Evolutionary conservation across 805 yeast genomes (phyloP).

Genomic region (Saturnispora zaruensis): DNA sequence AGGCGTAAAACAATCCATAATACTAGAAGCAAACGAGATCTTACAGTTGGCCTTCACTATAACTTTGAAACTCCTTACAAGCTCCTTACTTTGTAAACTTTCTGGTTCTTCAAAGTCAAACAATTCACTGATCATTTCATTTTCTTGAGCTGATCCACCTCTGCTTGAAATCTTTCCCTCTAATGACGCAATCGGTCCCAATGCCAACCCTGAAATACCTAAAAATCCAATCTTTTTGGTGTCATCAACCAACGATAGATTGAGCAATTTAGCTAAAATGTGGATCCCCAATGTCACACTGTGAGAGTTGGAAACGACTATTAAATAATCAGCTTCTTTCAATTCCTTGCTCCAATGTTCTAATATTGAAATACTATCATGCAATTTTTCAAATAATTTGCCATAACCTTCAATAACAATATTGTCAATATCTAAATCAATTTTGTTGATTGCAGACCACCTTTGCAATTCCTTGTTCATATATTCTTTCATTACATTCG

Average conservation of each 20-base stretch:
- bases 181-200: constrained; percentile 84
- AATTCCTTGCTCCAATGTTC: constrained; percentile 58
- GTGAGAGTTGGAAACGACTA: constrained; percentile 86
- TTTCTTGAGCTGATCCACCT: constrained; percentile 69
- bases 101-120: constrained; percentile 79
- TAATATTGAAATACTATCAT: constrained; percentile 58
- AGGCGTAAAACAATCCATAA: constrained; percentile 88
- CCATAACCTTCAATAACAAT: constrained; percentile 93
- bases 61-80: constrained; percentile 55
- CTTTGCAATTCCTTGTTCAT: constrained; percentile 64
- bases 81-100: constrained; percentile 59
- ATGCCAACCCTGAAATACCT: constrained; percentile 86
- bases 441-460: constrained; percentile 43
- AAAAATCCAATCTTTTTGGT: constrained; percentile 58
- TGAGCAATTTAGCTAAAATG: constrained; percentile 35
- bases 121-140: constrained; percentile 73
- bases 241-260: constrained; percentile 52
- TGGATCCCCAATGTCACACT: constrained; percentile 87
- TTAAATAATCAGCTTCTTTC: constrained; percentile 60
- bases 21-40: constrained; percentile 72
- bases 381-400: constrained; percentile 72
- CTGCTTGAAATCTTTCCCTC: constrained; percentile 72
- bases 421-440: constrained; percentile 53
- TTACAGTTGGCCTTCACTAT: constrained; percentile 71
- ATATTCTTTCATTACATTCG: constrained; percentile 69